phyloP scores from a whole-genome alignment of 192 early-diverging fungal species.

The Dimargaris cristalligena region DNA sequence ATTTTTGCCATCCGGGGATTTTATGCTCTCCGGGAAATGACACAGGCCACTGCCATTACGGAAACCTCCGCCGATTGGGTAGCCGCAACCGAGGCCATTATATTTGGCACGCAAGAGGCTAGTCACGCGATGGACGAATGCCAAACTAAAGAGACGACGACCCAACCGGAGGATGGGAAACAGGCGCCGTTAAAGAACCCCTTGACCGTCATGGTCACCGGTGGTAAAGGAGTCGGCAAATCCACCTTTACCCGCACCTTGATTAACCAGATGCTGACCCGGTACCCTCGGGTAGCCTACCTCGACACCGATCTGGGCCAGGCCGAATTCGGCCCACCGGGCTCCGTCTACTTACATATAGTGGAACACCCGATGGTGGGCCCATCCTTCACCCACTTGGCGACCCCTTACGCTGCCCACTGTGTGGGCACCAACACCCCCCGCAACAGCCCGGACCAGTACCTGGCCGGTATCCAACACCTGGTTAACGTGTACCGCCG shows the following conservation, averaged over 20 bases:
- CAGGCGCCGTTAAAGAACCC: no score
- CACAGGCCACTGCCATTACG: not conserved
- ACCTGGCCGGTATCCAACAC: conserved; percentile 44
- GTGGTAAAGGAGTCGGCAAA: conserved; percentile 39
- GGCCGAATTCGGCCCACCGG: conserved; percentile 67
- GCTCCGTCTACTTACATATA: conserved; percentile 63
- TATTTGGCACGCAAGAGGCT: not conserved
- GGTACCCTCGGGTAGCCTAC: conserved; percentile 54
- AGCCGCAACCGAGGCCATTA: not conserved
- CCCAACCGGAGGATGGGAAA: not conserved
- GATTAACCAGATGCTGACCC: conserved; percentile 54
- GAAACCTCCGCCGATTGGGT: not conserved
- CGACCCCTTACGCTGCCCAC: conserved; percentile 41
- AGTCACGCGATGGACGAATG: not conserved
- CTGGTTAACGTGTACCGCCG: conserved; percentile 40
- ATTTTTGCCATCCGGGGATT: not conserved
- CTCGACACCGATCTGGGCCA: conserved; percentile 91
- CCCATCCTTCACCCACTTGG: conserved; percentile 63
- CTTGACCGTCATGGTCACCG: not conserved
- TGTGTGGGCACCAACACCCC: conserved; percentile 65
- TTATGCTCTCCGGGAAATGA: no score
- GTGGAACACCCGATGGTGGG: conserved; percentile 54
- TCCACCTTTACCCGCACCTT: conserved; percentile 69
- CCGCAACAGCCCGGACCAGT: conserved; percentile 65
- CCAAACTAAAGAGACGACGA: not conserved